Evolutionary conservation across 148 eudicot genomes (phyloP), one percentile per base, ranked within the genome.

Genomic region (Camellia japonica): DNA sequence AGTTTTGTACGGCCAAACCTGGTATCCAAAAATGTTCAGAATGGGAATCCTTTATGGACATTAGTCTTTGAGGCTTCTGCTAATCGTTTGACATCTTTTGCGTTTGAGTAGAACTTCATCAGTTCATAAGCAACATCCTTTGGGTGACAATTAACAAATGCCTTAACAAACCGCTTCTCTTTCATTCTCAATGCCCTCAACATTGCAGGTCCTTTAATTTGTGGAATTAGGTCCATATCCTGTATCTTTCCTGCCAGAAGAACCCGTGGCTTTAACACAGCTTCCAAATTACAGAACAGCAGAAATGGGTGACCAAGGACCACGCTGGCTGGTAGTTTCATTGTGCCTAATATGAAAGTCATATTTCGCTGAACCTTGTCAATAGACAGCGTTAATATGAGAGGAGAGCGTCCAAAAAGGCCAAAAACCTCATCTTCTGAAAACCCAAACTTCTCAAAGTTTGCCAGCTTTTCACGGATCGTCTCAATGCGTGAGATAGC

Each of bases 331-430:
- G 95, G 84, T 30, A 84, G 78, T 86, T 85, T 90, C 93, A 94
- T 86, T 44, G 84, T 86, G 47, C 89, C 93, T 75, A 92, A 61
- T 61, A 88, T 38, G 69, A 86, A 94, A 44, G 91, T 91, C 98
- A 91, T 91, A 81, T 93, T 86, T 74, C 97, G 85, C 85, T 90
- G 93, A 80, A 93, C 84, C 80, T 93, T 94, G 62, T 93, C 94
- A 56, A 86, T 75, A 2, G 97, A 91, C n/a, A 90, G 74, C 1
- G 91, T 89, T 82, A 93, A 76, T 58, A 89, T 1, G 47, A 89
- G 75, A 13, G 97, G 94, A 73, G 87, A 86, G 8, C 90, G 88
- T 6, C 98, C 95, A 69, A 92, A 73, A 58, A 89, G 81, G 38
- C 79, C 49, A 51, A 92, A 76, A 68, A 92, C 86, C 84, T 93